phyloP scores from a whole-genome alignment of 139 green algal species.

The Gonium pectorale region DNA sequence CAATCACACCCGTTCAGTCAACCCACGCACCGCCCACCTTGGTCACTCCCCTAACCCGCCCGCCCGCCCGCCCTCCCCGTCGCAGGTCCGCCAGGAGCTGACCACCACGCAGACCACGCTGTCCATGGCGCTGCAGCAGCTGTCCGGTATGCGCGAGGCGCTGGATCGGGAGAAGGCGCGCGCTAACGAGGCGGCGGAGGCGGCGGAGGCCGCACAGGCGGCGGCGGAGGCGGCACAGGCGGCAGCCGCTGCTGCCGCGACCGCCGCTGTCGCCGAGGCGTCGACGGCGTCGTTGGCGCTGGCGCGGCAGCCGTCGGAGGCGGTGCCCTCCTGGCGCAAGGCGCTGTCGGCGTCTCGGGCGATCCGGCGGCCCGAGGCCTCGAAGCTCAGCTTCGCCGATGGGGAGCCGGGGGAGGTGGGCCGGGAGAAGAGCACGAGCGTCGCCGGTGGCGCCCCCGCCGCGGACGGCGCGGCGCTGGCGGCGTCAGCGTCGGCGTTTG shows the following conservation, averaged over 20 bases:
- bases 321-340: too few species aligned
- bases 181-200: not conserved
- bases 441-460: too few species aligned
- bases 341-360: too few species aligned
- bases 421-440: not conserved
- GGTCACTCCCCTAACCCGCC: too few species aligned
- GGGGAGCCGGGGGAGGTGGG: not conserved
- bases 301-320: not conserved
- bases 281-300: not conserved
- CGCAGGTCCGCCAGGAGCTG: not conserved
- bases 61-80: too few species aligned
- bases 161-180: not conserved
- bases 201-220: not conserved
- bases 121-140: slow-evolving; percentile 13
- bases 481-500: too few species aligned
- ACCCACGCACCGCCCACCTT: too few species aligned
- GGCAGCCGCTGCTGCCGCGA: slow-evolving; percentile 17
- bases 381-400: not conserved
- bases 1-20: too few species aligned
- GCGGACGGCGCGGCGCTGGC: not conserved
- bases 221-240: not conserved
- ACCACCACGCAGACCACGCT: not conserved
- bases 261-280: not conserved
- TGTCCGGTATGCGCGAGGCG: not conserved
- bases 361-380: not conserved